phyloP scores from a whole-genome alignment of 805 yeast genomes.

The Kodamaea kaohsiungensis region DNA sequence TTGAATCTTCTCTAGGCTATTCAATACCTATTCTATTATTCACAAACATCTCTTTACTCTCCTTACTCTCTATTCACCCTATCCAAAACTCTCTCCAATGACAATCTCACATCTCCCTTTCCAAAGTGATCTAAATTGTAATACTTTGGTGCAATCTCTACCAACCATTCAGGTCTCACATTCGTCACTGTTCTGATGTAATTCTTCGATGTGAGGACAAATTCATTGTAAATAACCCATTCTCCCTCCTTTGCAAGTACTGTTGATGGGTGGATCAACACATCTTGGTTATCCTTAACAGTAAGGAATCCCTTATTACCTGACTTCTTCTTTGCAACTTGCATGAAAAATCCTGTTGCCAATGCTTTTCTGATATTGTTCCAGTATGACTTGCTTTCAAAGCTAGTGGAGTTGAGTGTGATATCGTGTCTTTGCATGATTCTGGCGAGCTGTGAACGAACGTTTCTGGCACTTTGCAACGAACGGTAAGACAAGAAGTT shows the following conservation, averaged over 20 bases:
- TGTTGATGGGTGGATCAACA: constrained; percentile 89
- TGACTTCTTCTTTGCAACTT: constrained; percentile 90
- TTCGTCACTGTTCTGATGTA: constrained; percentile 93
- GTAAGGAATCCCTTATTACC: constrained; percentile 80
- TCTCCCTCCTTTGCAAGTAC: constrained; percentile 86
- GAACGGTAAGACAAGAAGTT: constrained; percentile 85
- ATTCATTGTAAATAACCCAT: constrained; percentile 94
- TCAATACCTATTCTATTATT: background rate
- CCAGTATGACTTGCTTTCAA: constrained; percentile 60
- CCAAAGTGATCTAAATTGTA: constrained; percentile 62
- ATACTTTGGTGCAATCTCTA: constrained; percentile 76
- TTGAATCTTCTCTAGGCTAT: too few relatives aligned
- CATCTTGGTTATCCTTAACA: constrained; percentile 95
- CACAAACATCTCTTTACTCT: background rate
- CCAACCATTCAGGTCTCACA: constrained; percentile 89
- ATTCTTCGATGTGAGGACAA: constrained; percentile 89
- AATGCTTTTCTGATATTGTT: constrained; percentile 83
- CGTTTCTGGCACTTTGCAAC: constrained; percentile 80
- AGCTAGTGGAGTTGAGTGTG: constrained; percentile 66
- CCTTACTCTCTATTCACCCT: constrained; percentile 3
- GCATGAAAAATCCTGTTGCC: constrained; percentile 96
- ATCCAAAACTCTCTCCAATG: constrained; percentile 54
- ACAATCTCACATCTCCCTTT: constrained; percentile 71
- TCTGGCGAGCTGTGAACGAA: constrained; percentile 78
- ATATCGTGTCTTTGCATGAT: constrained; percentile 82